These are phyloP conservation scores for Pontederia crassipes DNA, from an alignment of 176 grass and related monocot genomes.

Conservation along the genomic window DNA sequence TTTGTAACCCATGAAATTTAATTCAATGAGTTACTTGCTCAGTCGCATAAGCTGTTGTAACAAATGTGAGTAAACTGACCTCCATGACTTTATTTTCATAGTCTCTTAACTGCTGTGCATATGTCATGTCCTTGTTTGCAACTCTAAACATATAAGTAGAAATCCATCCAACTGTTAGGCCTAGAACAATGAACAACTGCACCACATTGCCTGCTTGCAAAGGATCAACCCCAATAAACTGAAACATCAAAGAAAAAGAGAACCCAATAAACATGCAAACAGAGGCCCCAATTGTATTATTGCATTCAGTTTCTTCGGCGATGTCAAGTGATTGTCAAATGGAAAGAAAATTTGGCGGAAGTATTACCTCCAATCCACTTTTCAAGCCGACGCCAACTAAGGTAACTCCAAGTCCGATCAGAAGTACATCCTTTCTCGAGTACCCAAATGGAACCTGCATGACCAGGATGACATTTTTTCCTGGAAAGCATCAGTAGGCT, in stretches of 20 bases:
- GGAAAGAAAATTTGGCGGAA: not conserved
- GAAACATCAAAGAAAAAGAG: not conserved
- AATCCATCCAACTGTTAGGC: conserved; percentile 89
- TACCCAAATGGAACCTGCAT: conserved; percentile 72
- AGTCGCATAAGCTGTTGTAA: not conserved
- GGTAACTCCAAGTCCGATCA: conserved; percentile 77
- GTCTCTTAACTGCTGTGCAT: conserved; percentile 83
- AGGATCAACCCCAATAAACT: conserved; percentile 69
- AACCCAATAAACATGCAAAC: not conserved
- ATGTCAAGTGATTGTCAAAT: too few relatives aligned
- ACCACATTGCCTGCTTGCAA: conserved; percentile 93
- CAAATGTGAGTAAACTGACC: conserved; percentile 21
- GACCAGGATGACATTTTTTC: not conserved
- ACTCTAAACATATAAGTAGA: conserved; percentile 93
- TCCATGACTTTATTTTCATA: conserved; percentile 99
- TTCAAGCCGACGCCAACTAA: conserved; percentile 57
- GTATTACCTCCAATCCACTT: conserved; percentile 66
- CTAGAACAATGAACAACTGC: conserved; percentile 82
- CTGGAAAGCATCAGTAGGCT: not conserved
- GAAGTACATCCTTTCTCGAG: conserved; percentile 84
- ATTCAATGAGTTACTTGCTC: not conserved
- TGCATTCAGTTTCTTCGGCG: too few relatives aligned
- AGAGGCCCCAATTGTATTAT: too few relatives aligned
- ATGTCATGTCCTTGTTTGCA: conserved; percentile 97
- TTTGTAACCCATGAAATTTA: not conserved